Evolutionary conservation across 2,329 filamentous ascomycete genomes (phyloP).

Genomic region (Aureobasidium sp.): DNA sequence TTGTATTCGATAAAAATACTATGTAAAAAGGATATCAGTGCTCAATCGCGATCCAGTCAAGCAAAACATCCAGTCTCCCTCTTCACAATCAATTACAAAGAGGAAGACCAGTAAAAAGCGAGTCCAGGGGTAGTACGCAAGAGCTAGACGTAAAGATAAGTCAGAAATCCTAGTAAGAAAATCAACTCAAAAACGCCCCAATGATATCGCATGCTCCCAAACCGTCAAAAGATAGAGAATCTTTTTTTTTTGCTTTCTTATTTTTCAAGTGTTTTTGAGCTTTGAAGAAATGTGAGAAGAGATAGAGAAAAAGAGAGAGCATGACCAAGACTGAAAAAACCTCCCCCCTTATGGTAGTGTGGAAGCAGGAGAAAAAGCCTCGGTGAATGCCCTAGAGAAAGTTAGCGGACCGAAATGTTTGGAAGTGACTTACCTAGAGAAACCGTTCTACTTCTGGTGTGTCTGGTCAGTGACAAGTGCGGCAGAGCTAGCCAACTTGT

Average conservation of each 20-base stretch:
- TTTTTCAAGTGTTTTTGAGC: neutral
- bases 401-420: neutral
- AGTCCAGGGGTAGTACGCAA: neutral
- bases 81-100: neutral
- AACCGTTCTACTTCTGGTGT: neutral
- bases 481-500: neutral
- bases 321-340: slow-evolving; percentile 3
- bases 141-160: neutral
- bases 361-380: neutral
- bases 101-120: neutral
- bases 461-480: neutral
- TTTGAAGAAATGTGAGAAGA: neutral
- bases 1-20: neutral
- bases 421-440: neutral
- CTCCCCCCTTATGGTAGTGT: neutral
- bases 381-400: neutral
- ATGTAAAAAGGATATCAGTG: neutral
- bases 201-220: neutral
- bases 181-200: neutral
- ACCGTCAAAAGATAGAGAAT: neutral
- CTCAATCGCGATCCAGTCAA: neutral
- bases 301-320: neutral
- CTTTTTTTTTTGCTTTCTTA: neutral
- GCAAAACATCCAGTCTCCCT: neutral
- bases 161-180: neutral